Evolutionary conservation across 2,329 filamentous ascomycete genomes (phyloP).

Genomic region (Plectosphaerella plurivora): DNA sequence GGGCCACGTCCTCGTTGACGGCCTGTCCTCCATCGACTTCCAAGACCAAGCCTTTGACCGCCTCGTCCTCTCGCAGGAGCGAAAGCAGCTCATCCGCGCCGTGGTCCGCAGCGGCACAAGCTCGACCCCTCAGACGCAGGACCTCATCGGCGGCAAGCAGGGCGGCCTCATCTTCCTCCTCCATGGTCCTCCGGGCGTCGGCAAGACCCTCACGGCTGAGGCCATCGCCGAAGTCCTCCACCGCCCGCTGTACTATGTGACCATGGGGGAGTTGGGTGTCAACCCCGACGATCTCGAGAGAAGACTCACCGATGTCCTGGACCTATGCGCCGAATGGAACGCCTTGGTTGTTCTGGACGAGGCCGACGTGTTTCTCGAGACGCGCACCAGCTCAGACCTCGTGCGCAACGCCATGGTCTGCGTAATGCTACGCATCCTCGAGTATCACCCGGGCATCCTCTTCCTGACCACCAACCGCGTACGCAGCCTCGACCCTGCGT

Average conservation of each 20-base stretch:
- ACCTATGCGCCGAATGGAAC: constrained; percentile 81
- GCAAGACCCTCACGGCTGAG: constrained; percentile 46
- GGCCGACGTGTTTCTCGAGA: constrained; percentile 80
- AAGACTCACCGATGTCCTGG: constrained; percentile 72
- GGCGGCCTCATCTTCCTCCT: constrained; percentile 43
- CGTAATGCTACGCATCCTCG: constrained; percentile 49
- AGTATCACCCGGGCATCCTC: constrained; percentile 46
- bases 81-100: constrained; percentile 2
- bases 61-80: constrained; percentile 1
- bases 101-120: background rate
- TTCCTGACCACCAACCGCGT: constrained; percentile 49
- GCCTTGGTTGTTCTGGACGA: constrained; percentile 83
- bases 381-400: constrained; percentile 76
- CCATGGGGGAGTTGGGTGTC: constrained; percentile 67
- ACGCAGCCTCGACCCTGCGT: constrained; percentile 80
- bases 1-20: constrained; percentile 7
- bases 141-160: constrained; percentile 5
- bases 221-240: constrained; percentile 44
- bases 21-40: constrained; percentile 5
- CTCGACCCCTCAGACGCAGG: background rate
- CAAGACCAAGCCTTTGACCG: constrained; percentile 6
- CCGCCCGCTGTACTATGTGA: constrained; percentile 45
- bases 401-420: constrained; percentile 81
- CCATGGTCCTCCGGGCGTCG: constrained; percentile 42
- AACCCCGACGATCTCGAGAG: constrained; percentile 60